Conservation (phyloP, 805 yeast genomes). For the Yarrowia alimentaria region DNA sequence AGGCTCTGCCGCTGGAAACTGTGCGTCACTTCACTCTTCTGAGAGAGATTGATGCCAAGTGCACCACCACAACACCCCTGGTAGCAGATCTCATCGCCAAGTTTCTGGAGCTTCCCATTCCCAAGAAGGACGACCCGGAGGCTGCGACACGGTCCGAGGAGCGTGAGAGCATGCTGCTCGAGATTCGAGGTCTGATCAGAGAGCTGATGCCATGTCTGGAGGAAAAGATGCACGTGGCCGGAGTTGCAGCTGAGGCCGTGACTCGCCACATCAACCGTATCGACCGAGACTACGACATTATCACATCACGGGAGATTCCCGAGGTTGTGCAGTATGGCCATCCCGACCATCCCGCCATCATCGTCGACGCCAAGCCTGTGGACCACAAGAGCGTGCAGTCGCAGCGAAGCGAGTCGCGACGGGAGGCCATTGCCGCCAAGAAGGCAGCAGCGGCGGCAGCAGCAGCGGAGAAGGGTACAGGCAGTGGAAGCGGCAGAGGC, state of each 20-base stretch:
- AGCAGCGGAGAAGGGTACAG: slow-evolving; percentile 22
- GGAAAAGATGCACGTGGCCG: slow-evolving; percentile 96
- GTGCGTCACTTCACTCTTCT: slow-evolving; percentile 81
- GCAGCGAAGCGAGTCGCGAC: slow-evolving; percentile 76
- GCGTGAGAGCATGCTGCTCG: slow-evolving; percentile 38
- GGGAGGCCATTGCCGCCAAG: slow-evolving; percentile 91
- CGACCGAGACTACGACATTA: slow-evolving; percentile 75
- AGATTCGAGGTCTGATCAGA: slow-evolving; percentile 46
- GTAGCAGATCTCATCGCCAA: slow-evolving; percentile 54
- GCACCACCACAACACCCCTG: slow-evolving; percentile 69
- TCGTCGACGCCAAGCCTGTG: slow-evolving; percentile 50
- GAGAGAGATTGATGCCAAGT: slow-evolving; percentile 93
- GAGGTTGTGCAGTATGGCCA: slow-evolving; percentile 74
- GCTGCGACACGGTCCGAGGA: slow-evolving; percentile 30
- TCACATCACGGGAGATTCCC: slow-evolving; percentile 77
- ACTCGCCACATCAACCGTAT: slow-evolving; percentile 66
- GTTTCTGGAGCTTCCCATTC: slow-evolving; percentile 44
- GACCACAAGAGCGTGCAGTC: slow-evolving; percentile 61
- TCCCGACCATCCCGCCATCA: slow-evolving; percentile 87
- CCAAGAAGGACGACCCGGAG: slow-evolving; percentile 20
- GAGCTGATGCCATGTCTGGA: slow-evolving; percentile 90
- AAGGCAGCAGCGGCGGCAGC: slow-evolving; percentile 51
- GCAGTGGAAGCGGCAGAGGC: slow-evolving; percentile 20
- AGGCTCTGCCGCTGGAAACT: slow-evolving; percentile 81
- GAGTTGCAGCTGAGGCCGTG: slow-evolving; percentile 79